Base-by-base conservation (phyloP, 139 green algal genomes). In the Chlorella ohadii region DNA sequence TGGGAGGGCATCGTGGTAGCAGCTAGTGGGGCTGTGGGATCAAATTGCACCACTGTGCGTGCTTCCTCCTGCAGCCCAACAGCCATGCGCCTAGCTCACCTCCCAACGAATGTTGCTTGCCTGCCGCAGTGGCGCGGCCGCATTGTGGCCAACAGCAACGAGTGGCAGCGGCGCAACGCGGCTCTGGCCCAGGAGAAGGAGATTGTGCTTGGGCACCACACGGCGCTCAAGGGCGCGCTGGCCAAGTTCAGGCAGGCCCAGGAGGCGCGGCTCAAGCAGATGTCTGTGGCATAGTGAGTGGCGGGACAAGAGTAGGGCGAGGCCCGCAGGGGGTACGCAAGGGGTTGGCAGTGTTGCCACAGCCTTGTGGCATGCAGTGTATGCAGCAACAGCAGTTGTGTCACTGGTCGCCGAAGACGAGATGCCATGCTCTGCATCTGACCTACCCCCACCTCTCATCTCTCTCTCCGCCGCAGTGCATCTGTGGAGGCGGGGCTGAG, bases 171-270 rank as follows among this genome's bases (percentile, higher is more conserved):
- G 83, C 86, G 92, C 70, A 95, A 95, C 72, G 51, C 79, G 1
- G 90, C 93, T 47, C 90, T 98, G 90, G 81, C 90, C 0, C 78
- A 88, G 11, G 95, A 98, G 84, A 97, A 97, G 91, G 94, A 98
- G 74, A 92, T 93, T 78, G 95, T 98, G 92, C 73, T 82, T 9
- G 86, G 89, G 12, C 94, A 97, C 88, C 96, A 98, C 87, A 85
- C 87, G 4, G 81, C 89, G 66, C 92, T 97, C 61, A 96, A 96
- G 89, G 73, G 57, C 1, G 65, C 71, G 55, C 91, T 96, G 88
- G 90, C 95, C 33, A 44, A 56, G 47, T 94, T 93, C 87, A 75
- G 93, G 6, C 63, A 55, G 2, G 79, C 78, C 34, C 92, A 96
- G 85, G 79, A 72, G 39, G 88, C 90, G 39, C 86, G 90, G 7